Conservation (phyloP, 2,329 filamentous ascomycete species). For the Fusarium paranaense region DNA sequence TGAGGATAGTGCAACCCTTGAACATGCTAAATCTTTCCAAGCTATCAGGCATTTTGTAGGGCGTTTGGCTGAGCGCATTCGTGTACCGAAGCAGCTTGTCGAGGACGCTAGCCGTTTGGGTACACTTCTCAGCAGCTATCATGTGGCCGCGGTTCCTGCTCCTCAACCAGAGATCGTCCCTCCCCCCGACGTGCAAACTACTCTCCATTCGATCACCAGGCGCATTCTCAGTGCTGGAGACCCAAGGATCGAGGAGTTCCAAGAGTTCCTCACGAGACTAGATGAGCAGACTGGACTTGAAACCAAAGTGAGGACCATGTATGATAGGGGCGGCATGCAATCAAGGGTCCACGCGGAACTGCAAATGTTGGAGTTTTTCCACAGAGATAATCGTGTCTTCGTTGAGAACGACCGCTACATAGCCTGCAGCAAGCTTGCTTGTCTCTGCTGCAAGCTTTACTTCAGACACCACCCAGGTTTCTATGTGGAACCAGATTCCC, state of each 20-base stretch:
- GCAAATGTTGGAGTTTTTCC: slow-evolving; percentile 59
- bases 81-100: slow-evolving; percentile 53
- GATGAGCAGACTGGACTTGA: slow-evolving; percentile 10
- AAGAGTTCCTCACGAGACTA: slow-evolving; percentile 8
- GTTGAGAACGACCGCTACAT: slow-evolving; percentile 56
- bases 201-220: slow-evolving; percentile 46
- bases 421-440: slow-evolving; percentile 64
- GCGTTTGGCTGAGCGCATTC: slow-evolving; percentile 56
- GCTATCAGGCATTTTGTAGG: slow-evolving; percentile 56
- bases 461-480: slow-evolving; percentile 53
- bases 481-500: slow-evolving; percentile 48
- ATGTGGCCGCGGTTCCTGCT: not conserved
- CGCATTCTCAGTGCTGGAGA: slow-evolving; percentile 45
- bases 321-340: slow-evolving; percentile 29
- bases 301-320: slow-evolving; percentile 15
- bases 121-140: slow-evolving; percentile 45
- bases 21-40: slow-evolving; percentile 36
- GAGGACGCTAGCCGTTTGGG: slow-evolving; percentile 46
- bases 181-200: slow-evolving; percentile 42
- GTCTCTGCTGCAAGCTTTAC: slow-evolving; percentile 61
- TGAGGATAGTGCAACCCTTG: slow-evolving; percentile 2
- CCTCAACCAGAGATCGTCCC: slow-evolving; percentile 34
- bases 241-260: not conserved
- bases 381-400: slow-evolving; percentile 39
- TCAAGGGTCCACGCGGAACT: slow-evolving; percentile 39